These are phyloP conservation scores for Pseudoscleropodium purum DNA, from an alignment of 225 moss, liverwort and hornwort genomes.

Conservation along the genomic window DNA sequence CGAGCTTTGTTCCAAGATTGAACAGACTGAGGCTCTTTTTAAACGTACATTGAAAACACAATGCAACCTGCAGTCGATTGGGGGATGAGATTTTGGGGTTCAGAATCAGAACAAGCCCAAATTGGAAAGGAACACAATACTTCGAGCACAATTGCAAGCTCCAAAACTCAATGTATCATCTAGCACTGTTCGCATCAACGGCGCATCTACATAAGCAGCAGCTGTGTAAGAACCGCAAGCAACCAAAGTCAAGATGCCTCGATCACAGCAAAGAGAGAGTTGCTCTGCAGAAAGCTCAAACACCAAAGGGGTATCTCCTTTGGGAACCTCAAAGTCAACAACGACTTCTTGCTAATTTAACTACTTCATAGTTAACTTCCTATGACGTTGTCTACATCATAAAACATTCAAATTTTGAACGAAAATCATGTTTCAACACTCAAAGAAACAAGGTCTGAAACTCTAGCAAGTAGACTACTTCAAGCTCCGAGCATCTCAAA, in stretches of 20 bases:
- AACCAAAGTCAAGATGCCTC: background rate
- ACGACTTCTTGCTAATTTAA: background rate
- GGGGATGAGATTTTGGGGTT: background rate
- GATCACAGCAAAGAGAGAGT: background rate
- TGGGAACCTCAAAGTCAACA: constrained; percentile 35
- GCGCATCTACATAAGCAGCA: background rate
- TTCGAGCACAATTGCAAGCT: background rate
- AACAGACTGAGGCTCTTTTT: background rate
- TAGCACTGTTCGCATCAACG: background rate
- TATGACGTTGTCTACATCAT: background rate
- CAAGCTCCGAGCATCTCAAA: background rate
- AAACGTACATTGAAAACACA: no score
- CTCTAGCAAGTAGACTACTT: background rate
- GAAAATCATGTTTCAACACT: background rate
- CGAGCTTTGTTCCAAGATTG: background rate
- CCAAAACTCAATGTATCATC: no score
- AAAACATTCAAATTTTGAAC: background rate
- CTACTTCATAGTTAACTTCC: background rate
- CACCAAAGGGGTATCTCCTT: constrained; percentile 12
- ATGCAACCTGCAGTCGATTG: background rate
- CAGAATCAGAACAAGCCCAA: background rate
- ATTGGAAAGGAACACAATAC: background rate
- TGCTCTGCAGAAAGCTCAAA: background rate
- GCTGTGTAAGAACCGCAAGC: background rate
- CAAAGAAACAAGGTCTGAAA: background rate